Evolutionary conservation across 1,139 yeast genomes (phyloP), one percentile per base, ranked within the genome.

Genomic region (Blastobotrys elegans): DNA sequence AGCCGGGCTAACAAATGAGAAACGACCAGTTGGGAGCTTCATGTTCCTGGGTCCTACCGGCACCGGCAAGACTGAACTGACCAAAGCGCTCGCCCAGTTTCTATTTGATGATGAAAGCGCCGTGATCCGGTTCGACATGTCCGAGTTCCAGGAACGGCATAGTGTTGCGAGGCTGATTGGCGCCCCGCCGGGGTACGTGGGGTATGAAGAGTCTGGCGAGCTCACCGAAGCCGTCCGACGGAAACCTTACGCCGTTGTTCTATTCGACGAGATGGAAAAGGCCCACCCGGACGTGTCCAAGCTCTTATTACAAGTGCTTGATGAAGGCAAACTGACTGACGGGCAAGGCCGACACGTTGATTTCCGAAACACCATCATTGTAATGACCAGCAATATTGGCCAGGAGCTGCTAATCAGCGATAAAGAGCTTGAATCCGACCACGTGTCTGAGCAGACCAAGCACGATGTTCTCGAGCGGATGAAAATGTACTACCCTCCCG

Each of bases 31-130:
- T 60, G 97, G 97, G 1, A 85, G 95, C 48, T 92, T 92, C 65
- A 83, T 92, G 83, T 92, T 92, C 66, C 72, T 92, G 56, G 98
- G 98, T 17, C 97, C 97, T 36, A 90, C 97, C 0, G 98, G 98
- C 69, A 90, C 97, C 0, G 98, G 98, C 69, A 92, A 92, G 67
- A 92, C 98, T 0, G 97, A 90, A 64, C 74, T 92, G 47, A 89
- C 97, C 6, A 92, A 92, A 65, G 81, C 94, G 0, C 75, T 92
- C 51, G 96, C 97, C 1, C 89, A 88, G 59, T 92, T 92, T 59
- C 69, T 92, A 57, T 92, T 92, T 67, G 92, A 89, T 61, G 92
- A 90, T 65, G 89, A 86, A 59, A 75, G 80, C 40, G 79, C 96
- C 5, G 90, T 92, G 26, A 79, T 89, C 30, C 75, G 97, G 56